Base-by-base conservation (phyloP, 306 rosid species). In the Abrus pulchellus region DNA sequence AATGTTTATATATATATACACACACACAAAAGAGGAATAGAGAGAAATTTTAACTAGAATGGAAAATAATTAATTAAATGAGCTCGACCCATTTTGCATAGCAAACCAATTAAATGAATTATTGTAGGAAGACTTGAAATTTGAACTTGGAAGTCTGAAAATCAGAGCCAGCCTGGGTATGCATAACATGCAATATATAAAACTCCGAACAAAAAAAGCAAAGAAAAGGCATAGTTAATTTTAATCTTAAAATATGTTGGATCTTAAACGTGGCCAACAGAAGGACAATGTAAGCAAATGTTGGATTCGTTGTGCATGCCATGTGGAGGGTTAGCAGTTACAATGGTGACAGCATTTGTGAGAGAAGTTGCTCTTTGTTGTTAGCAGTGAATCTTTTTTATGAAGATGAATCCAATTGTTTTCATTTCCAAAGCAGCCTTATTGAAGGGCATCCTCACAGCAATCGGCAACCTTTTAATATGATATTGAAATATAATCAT, bases 251-350 rank as follows among this genome's bases (percentile, higher is more conserved):
- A 81, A 41, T 62, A 81, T 14, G 11, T 63, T 29, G 43, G 54
- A 5, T 54, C 1, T 5, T 4, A 41, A 77, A 66, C 75, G 81
- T 82, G 88, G 78, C 81, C 0, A 73, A 60, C 86, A 73, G 20
- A 72, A 69, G 68, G 70, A 85, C 85, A 85, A 40, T 3, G 71
- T 81, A 77, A 73, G 74, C 83, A 77, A 61, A 77, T 81, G 85
- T 78, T 85, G 77, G 80, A 55, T 75, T 81, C n/a, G 8, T 72
- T 13, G 64, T 81, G 85, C 80, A 40, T 76, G 85, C 61, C 85
- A 72, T 78, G 81, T 81, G 80, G 73, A 76, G 66, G 10, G 9
- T 56, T 38, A 11, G 2, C 14, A 14, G 3, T 54, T 53, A n/a
- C 11, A 44, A 69, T 49, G 13, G 56, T 60, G 75, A 47, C 75